phyloP scores from a whole-genome alignment of 148 eudicot species.

The Rheum nobile region DNA sequence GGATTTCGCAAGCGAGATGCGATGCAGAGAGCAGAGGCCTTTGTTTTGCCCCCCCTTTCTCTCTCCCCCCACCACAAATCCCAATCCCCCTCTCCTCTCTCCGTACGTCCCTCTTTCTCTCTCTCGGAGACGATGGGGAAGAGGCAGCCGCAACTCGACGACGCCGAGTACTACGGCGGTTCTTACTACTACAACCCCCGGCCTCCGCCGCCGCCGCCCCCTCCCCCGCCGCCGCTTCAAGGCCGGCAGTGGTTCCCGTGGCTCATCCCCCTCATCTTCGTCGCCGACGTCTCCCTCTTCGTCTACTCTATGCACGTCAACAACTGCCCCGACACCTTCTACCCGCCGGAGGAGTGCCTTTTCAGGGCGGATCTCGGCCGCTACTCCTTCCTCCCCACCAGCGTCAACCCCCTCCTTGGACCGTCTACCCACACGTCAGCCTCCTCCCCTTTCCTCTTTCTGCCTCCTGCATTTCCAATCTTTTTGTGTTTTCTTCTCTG shows the following conservation, averaged over 20 bases:
- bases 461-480: too few species aligned
- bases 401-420: slow-evolving; percentile 28
- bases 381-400: slow-evolving; percentile 25
- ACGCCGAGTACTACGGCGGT: slow-evolving; percentile 16
- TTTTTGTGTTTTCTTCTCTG: not conserved
- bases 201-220: slow-evolving; percentile 9
- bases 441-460: not conserved
- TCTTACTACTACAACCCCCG: slow-evolving; percentile 19
- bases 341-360: slow-evolving; percentile 11
- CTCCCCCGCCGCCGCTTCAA: slow-evolving; percentile 8
- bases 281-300: slow-evolving; percentile 23
- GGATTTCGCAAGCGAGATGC: not conserved
- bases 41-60: not conserved
- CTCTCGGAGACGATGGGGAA: slow-evolving; percentile 21
- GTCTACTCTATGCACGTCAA: slow-evolving; percentile 24
- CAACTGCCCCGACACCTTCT: slow-evolving; percentile 21
- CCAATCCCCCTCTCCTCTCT: not conserved
- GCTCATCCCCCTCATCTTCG: slow-evolving; percentile 27
- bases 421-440: slow-evolving; percentile 27
- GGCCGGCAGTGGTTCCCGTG: slow-evolving; percentile 16
- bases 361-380: slow-evolving; percentile 15
- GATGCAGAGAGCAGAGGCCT: not conserved
- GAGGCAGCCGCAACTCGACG: slow-evolving; percentile 14
- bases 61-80: not conserved
- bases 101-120: not conserved